A percentile compares a stretch with the other conserved stretches of the same genome.
phyloP scores from a whole-genome alignment of 2,329 filamentous ascomycete genomes.

The Arthroderma sp. region DNA sequence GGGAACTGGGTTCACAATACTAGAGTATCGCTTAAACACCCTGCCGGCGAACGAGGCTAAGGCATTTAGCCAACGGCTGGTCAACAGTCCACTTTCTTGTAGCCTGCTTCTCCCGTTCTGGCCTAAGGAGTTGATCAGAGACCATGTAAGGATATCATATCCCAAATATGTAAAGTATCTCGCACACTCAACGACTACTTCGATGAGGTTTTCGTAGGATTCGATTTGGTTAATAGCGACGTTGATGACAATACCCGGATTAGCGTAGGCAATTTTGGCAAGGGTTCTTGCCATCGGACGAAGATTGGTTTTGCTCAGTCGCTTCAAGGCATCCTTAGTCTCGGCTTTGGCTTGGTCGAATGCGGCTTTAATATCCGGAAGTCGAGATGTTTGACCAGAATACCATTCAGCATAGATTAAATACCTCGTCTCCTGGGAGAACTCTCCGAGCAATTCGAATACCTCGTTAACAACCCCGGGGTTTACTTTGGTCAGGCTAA shows the following conservation, averaged over 20 bases:
- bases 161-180: conserved; percentile 86
- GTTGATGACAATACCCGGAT: conserved; percentile 81
- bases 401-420: conserved; percentile 92
- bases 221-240: conserved; percentile 85
- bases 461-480: conserved; percentile 74
- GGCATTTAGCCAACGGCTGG: conserved; percentile 83
- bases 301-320: conserved; percentile 77
- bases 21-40: conserved; percentile 70
- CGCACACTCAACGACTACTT: conserved; percentile 86
- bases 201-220: conserved; percentile 86
- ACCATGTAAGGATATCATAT: conserved; percentile 89
- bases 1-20: conserved; percentile 65
- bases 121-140: conserved; percentile 60
- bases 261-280: conserved; percentile 83
- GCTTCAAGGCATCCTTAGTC: conserved; percentile 75
- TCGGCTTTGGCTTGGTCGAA: conserved; percentile 66
- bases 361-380: conserved; percentile 63
- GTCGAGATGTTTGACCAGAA: conserved; percentile 59
- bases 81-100: conserved; percentile 57
- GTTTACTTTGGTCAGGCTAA: conserved; percentile 77
- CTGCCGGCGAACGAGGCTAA: conserved; percentile 82
- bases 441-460: conserved; percentile 68
- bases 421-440: conserved; percentile 64
- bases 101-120: conserved; percentile 45
- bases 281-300: conserved; percentile 74